A percentile compares a stretch with the other conserved stretches of the same genome.
phyloP scores from a whole-genome alignment of 1,284 basidiomycete genomes.

The Apiotrichum montevideense region DNA sequence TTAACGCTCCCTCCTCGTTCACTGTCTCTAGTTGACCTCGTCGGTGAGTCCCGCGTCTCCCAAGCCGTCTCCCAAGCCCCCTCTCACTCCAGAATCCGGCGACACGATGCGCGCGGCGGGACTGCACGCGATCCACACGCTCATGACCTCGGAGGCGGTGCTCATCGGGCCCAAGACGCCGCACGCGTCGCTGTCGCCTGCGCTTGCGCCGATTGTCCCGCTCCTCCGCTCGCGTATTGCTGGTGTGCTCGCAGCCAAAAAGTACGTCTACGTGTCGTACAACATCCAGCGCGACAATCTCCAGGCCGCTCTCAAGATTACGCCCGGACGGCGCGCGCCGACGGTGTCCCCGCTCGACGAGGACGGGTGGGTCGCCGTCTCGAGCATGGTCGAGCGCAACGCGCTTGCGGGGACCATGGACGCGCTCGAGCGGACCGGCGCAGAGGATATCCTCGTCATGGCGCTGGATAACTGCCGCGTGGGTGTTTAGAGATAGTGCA shows the following conservation, averaged over 20 bases:
- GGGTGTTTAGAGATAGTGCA: constrained; percentile 45
- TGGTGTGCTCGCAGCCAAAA: constrained; percentile 83
- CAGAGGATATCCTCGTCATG: constrained; percentile 84
- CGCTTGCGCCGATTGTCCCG: constrained; percentile 57
- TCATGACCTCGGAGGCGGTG: constrained; percentile 85
- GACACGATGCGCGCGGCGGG: constrained; percentile 99
- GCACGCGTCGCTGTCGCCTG: constrained; percentile 59
- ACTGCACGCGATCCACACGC: constrained; percentile 81
- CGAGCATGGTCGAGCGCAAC: constrained; percentile 84
- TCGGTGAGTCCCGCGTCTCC: constrained; percentile 57
- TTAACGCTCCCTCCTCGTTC: too few relatives aligned
- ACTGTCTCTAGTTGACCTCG: constrained; percentile 66
- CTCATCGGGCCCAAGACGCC: constrained; percentile 75
- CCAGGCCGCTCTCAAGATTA: constrained; percentile 61
- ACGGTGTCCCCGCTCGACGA: constrained; percentile 80
- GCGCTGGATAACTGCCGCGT: constrained; percentile 92
- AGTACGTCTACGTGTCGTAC: constrained; percentile 88
- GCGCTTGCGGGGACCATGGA: constrained; percentile 88
- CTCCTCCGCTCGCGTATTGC: constrained; percentile 82
- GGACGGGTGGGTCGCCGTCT: constrained; percentile 82
- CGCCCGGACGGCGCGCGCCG: constrained; percentile 83
- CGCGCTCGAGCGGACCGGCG: constrained; percentile 69
- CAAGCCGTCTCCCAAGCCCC: neutral
- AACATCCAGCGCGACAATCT: constrained; percentile 70
- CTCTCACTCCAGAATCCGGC: constrained; percentile 64